Evolutionary conservation across 495 filamentous ascomycete genomes (phyloP), one percentile per base, ranked within the genome.

Genomic region (Cryomyces antarcticus): DNA sequence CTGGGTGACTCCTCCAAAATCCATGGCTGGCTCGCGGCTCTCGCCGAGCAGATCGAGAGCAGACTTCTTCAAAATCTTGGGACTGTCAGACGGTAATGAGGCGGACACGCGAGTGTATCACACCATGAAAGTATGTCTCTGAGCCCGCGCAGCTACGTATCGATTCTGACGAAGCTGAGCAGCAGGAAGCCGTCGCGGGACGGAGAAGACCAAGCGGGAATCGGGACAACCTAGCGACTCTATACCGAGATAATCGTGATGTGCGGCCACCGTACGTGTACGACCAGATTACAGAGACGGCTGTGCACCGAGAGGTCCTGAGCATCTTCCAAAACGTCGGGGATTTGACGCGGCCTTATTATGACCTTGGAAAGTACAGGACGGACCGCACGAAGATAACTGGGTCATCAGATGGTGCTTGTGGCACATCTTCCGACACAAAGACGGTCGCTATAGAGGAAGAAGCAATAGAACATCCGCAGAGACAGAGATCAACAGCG

Each of bases 361-460:
- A 56, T 42, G 49, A 60, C 7, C 46, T 50, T 35, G 59, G 57
- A 10, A 43, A 46, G 2, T 55, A 54, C 39, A 46, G 12, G 52
- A 47, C 4, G 41, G 44, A 7, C 43, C 51, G 5, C 50, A 57
- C 29, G 50, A 59, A 39, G 59, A 62, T 17, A 62, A 62, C 36
- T 62, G 59, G 59, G 54, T 60, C 0, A 56, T 55, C 30, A 41
- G 49, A 2, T 62, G 59, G 59, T 53, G 48, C 39, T 50, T 62
- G 5, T 62, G 57, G 57, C 59, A 62, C 46, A 53, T 58, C 31
- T 62, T 62, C 42, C 57, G 59, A n/a, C 53, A 60, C 39, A 57
- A 53, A 11, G 57, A 62, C 47, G 57, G 55, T 39, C 49, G 58
- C 27, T 50, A 56, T 42, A 28, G 43, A 17, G 42, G 50, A 24